phyloP scores from a whole-genome alignment of 768 basidiomycete species.

The Agrocybe praecox region DNA sequence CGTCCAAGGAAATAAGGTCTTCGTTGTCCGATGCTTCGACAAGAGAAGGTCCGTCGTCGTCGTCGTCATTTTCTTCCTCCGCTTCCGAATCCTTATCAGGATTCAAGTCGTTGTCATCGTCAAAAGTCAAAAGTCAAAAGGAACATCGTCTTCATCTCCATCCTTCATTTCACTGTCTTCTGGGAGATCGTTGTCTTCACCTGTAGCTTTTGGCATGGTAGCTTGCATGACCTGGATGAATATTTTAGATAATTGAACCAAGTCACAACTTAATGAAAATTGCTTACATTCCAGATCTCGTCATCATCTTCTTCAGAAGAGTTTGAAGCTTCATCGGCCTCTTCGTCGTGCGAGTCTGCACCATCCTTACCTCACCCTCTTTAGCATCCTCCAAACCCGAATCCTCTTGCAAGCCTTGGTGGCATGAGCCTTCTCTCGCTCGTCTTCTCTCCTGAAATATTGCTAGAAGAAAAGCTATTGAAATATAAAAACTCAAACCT shows the following conservation, averaged over 20 bases:
- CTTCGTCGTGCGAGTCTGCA: too few species aligned
- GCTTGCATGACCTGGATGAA: slow-evolving; percentile 81
- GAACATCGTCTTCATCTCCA: slow-evolving; percentile 33
- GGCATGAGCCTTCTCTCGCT: slow-evolving; percentile 49
- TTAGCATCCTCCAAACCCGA: slow-evolving; percentile 39
- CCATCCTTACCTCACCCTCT: slow-evolving; percentile 43
- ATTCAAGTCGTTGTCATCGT: slow-evolving; percentile 25
- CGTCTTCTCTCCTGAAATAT: slow-evolving; percentile 78
- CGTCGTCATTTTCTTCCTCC: slow-evolving; percentile 36
- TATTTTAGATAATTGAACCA: slow-evolving; percentile 1
- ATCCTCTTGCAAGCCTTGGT: slow-evolving; percentile 37
- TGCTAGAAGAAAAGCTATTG: slow-evolving; percentile 90
- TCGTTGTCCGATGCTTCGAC: slow-evolving; percentile 74
- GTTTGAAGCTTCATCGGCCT: slow-evolving; percentile 24
- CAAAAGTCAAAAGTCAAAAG: slow-evolving; percentile 21
- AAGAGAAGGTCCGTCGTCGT: slow-evolving; percentile 51
- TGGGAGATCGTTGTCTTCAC: slow-evolving; percentile 47
- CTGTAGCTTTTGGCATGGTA: slow-evolving; percentile 68
- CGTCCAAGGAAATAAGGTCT: slow-evolving; percentile 62
- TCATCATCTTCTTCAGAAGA: slow-evolving; percentile 36
- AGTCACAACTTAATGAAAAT: background rate
- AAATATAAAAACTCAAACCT: background rate
- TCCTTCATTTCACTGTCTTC: slow-evolving; percentile 34
- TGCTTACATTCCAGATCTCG: slow-evolving; percentile 80
- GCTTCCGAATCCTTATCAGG: slow-evolving; percentile 25